A percentile compares a stretch with the other conserved stretches of the same genome.
Conservation (phyloP, 345 rosid genomes). For the Linum trigynum region DNA sequence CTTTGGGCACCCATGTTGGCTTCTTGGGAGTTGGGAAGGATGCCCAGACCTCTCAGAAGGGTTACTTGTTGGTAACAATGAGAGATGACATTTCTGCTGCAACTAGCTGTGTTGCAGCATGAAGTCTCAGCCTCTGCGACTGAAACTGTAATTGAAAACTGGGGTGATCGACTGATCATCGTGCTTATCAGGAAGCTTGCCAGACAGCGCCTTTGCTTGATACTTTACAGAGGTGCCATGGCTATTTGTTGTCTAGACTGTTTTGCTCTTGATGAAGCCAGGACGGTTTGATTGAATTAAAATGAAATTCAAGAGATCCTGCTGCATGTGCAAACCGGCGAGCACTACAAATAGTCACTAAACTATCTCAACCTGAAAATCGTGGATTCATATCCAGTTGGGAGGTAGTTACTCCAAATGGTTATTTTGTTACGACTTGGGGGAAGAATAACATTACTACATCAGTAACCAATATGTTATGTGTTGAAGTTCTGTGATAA, state of each 20-base stretch:
- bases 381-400: too few species aligned
- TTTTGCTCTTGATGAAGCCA: slow-evolving; percentile 47
- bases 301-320: too few species aligned
- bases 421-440: too few species aligned
- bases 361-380: too few species aligned
- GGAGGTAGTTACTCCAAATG: too few species aligned
- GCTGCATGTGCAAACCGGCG: too few species aligned
- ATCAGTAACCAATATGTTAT: too few species aligned
- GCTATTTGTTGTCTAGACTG: slow-evolving; percentile 73
- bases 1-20: slow-evolving; percentile 70
- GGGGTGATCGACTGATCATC: slow-evolving; percentile 48
- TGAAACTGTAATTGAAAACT: slow-evolving; percentile 40
- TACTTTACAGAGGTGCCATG: slow-evolving; percentile 67
- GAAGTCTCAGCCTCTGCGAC: slow-evolving; percentile 41
- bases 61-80: slow-evolving; percentile 60
- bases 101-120: slow-evolving; percentile 74
- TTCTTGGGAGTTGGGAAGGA: slow-evolving; percentile 41
- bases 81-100: slow-evolving; percentile 83
- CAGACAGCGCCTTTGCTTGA: slow-evolving; percentile 82
- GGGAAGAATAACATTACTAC: too few species aligned
- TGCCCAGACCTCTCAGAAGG: slow-evolving; percentile 54
- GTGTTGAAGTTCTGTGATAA: too few species aligned
- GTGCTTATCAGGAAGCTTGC: slow-evolving; percentile 47
- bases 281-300: too few species aligned
- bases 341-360: too few species aligned